Evolutionary conservation across 805 yeast species (phyloP).

Genomic region (Kodamaea laetipori): DNA sequence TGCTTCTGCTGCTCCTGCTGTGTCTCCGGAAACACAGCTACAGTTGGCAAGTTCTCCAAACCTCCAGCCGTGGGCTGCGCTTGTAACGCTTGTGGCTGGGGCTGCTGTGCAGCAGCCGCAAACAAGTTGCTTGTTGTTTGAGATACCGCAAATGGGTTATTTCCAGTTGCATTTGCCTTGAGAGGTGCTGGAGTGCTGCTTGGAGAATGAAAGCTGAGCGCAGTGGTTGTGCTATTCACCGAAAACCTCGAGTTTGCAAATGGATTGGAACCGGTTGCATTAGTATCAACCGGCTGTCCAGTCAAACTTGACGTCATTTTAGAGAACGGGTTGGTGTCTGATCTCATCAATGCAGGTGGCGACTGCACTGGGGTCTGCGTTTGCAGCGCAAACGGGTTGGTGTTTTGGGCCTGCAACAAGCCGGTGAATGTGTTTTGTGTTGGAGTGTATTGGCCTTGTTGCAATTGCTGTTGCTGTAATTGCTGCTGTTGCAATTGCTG

Average conservation of each 20-base stretch:
- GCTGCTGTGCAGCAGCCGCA: conserved; percentile 20
- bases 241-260: conserved; percentile 45
- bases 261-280: conserved; percentile 46
- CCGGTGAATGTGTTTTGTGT: conserved; percentile 45
- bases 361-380: not conserved
- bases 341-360: conserved; percentile 22
- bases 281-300: conserved; percentile 24
- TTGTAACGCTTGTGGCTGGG: conserved; percentile 33
- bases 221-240: conserved; percentile 32
- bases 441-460: too few relatives aligned
- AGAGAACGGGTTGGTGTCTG: conserved; percentile 42
- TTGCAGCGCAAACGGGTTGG: conserved; percentile 17
- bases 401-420: conserved; percentile 38
- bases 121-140: conserved; percentile 37
- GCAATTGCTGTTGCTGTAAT: conserved; percentile 18
- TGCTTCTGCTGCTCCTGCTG: conserved; percentile 46
- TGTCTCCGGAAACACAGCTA: conserved; percentile 70
- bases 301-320: conserved; percentile 22
- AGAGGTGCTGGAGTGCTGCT: conserved; percentile 27
- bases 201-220: conserved; percentile 26
- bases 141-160: conserved; percentile 61
- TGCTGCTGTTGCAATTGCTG: conserved; percentile 17
- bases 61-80: conserved; percentile 75
- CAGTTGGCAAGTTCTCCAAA: conserved; percentile 62
- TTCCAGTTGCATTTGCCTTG: conserved; percentile 46